Percentiles rank a stretch among this genome's conserved stretches.
phyloP scores from a whole-genome alignment of 441 rosid genomes.

The Euphorbia schlechtendalii region DNA sequence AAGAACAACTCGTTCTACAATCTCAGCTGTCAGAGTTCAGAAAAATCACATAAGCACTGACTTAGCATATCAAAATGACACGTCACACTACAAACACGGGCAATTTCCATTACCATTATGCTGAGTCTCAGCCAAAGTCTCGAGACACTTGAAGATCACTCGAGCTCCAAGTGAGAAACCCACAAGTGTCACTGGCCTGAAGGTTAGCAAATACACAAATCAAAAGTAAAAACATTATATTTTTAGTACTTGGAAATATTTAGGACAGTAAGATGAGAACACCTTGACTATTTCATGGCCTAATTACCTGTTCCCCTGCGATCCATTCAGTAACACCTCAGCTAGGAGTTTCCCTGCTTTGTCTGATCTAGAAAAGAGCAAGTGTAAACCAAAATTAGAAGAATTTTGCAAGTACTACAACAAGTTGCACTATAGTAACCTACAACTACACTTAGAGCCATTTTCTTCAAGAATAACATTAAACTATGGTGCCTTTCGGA shows the following conservation, averaged over 20 bases:
- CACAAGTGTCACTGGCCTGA: slow-evolving; percentile 86
- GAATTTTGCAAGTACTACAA: background rate
- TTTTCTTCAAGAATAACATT: background rate
- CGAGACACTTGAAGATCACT: slow-evolving; percentile 77
- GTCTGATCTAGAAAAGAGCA: slow-evolving; percentile 50
- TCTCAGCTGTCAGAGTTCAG: slow-evolving; percentile 47
- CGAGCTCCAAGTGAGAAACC: slow-evolving; percentile 97
- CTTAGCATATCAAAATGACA: background rate
- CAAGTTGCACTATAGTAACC: background rate
- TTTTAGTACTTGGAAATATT: background rate
- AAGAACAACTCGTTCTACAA: slow-evolving; percentile 90
- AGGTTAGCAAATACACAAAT: slow-evolving; percentile 17
- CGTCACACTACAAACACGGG: background rate
- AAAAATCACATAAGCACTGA: slow-evolving; percentile 20
- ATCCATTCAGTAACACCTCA: slow-evolving; percentile 71
- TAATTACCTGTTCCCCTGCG: slow-evolving; percentile 84
- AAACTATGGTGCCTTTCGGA: background rate
- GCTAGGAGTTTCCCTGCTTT: slow-evolving; percentile 86
- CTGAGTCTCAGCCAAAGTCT: slow-evolving; percentile 63
- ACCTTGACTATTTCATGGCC: background rate
- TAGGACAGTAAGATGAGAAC: slow-evolving; percentile 5
- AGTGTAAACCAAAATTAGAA: slow-evolving; percentile 8
- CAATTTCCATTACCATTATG: slow-evolving; percentile 40
- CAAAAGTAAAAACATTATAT: background rate
- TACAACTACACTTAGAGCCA: background rate